Base-by-base conservation (phyloP, 192 early-diverging fungal species). In the Entophlyctis helioformis region DNA sequence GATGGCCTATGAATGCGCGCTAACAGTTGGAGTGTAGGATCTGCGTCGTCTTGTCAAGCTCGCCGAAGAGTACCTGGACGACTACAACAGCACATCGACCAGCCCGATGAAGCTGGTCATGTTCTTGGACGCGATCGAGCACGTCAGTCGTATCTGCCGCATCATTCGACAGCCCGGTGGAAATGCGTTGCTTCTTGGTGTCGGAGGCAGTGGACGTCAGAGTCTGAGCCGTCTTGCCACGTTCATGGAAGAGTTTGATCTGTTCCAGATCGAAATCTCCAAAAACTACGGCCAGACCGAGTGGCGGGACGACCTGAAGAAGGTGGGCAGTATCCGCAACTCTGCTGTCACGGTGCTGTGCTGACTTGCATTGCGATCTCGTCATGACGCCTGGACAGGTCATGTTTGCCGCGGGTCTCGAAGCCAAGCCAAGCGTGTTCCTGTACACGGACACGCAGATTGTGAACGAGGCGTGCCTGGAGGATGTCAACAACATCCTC, bases 81-180 rank as follows among this genome's bases (percentile, higher is more conserved):
- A 78, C 32, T 78, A 68, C 49, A 78, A 78, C 51, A 59, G 63
- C 32, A 77, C 74, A 6, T 71, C 69, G 0, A 78, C 70, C 22
- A 59, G 39, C 35, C 76, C 69, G 7, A 77, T 78, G 74, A 48
- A 69, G 23, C 48, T 78, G n/a, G 76, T 78, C 18, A 76, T 76
- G 72, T 74, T 76, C 46, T 56, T 78, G 41, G 70, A 74, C 50
- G 76, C 76, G 15, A 76, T 78, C 34, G 76, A 78, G 40, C 76
- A 78, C 45, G 67, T 78, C 18, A 61, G 65, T 15, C 53, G 71
- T 37, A 76, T 78, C 2, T 74, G 66, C 29, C 33, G 76, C 23
- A 73, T 78, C 26, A 74, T 78, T 33, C 62, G 70, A 3, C 67
- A 78, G 26, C 76, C 76, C 0, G 61, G 60, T 45, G 76, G 76